Evolutionary conservation across 2,329 filamentous ascomycete genomes (phyloP).

Genomic region (Amauroascus niger): DNA sequence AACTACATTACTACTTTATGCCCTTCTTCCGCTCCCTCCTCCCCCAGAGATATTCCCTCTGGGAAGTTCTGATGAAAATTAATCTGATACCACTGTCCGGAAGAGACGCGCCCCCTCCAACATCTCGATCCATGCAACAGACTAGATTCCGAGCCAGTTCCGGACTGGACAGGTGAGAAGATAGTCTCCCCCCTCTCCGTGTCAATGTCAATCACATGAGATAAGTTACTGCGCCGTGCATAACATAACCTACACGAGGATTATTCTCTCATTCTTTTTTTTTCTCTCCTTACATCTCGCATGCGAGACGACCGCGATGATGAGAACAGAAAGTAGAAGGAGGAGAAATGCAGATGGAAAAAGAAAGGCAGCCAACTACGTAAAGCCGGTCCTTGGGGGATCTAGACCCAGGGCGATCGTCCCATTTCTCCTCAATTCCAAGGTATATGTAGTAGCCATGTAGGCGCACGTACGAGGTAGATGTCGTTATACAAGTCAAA

Average conservation of each 20-base stretch:
- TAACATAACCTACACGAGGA: too few relatives aligned
- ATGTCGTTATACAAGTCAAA: too few relatives aligned
- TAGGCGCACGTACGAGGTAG: too few relatives aligned
- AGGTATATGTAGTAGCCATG: neutral
- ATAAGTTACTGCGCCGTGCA: neutral
- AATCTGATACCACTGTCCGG: neutral
- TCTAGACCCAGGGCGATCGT: neutral
- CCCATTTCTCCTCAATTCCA: neutral
- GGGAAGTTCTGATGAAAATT: too few relatives aligned
- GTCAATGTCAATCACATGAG: conserved; percentile 4
- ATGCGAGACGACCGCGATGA: neutral
- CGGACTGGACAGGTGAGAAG: conserved; percentile 2
- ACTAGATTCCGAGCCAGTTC: conserved; percentile 6
- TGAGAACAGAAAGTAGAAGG: neutral
- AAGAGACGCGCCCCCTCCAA: neutral
- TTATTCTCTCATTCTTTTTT: neutral
- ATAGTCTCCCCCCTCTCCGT: conserved; percentile 2
- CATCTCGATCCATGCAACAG: neutral
- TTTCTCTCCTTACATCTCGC: neutral
- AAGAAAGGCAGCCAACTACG: neutral
- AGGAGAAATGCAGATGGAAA: neutral
- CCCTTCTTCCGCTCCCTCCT: too few relatives aligned
- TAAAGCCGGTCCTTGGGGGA: neutral
- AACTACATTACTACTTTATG: too few relatives aligned
- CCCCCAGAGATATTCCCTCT: too few relatives aligned